Evolutionary conservation across 2,329 filamentous ascomycete species (phyloP).

Genomic region (Hymenoscyphus linearis): DNA sequence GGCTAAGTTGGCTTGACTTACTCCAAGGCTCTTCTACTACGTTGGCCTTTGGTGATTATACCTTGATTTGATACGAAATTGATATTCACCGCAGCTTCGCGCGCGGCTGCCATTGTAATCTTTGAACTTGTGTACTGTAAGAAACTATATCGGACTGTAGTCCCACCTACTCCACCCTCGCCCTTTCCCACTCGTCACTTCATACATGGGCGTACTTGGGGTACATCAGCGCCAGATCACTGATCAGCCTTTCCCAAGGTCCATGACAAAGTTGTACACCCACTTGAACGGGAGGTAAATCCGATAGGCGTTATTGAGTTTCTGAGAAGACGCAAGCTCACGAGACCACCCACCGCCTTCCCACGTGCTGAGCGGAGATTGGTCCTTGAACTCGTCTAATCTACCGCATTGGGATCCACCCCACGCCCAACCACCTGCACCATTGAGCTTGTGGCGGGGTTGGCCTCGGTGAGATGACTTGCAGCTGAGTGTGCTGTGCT

Average conservation of each 20-base stretch:
- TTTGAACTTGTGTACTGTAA: background rate
- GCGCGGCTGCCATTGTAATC: constrained; percentile 3
- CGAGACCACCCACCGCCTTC: constrained; percentile 5
- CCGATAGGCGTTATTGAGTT: background rate
- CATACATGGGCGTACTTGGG: background rate
- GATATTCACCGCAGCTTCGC: constrained; percentile 9
- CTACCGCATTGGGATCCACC: background rate
- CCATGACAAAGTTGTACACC: background rate
- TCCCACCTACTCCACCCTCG: background rate
- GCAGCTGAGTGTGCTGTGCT: background rate
- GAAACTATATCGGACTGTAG: background rate
- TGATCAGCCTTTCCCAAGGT: background rate
- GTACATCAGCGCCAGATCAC: too few species aligned
- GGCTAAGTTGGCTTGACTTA: constrained; percentile 2
- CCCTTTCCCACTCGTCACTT: background rate
- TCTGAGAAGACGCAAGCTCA: background rate
- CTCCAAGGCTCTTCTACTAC: background rate
- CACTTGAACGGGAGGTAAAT: background rate
- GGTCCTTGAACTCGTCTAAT: constrained; percentile 3
- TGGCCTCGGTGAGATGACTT: background rate
- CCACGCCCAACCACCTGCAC: background rate
- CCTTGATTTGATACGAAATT: constrained; percentile 5
- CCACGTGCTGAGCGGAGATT: constrained; percentile 7
- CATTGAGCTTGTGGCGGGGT: background rate
- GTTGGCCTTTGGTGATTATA: constrained; percentile 2